Conservation (phyloP, 1,139 yeast genomes). For the Zygoascus meyerae region DNA sequence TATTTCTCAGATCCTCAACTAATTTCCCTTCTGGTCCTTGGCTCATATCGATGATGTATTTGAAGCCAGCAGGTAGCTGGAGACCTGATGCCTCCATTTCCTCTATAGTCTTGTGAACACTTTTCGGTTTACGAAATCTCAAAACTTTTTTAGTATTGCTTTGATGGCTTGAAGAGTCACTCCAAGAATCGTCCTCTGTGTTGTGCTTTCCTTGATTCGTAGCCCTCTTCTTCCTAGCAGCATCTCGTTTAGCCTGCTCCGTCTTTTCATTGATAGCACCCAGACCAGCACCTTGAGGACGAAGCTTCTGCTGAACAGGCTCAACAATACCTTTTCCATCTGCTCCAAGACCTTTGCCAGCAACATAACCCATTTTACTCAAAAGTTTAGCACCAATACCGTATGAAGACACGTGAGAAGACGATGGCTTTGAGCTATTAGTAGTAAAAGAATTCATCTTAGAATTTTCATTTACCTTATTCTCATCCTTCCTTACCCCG, state of each 20-base stretch:
- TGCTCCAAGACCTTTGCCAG: conserved; percentile 78
- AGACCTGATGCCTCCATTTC: conserved; percentile 37
- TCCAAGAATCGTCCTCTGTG: not conserved
- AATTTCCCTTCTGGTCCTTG: conserved; percentile 16
- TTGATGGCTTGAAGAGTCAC: not conserved
- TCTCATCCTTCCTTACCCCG: no score
- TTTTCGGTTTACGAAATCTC: conserved; percentile 16
- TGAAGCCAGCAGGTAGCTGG: conserved; percentile 34
- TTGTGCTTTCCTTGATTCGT: conserved; percentile 21
- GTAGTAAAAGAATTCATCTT: no score
- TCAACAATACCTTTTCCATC: conserved; percentile 64
- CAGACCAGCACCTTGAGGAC: conserved; percentile 64
- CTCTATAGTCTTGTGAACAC: conserved; percentile 36
- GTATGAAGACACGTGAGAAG: conserved; percentile 35
- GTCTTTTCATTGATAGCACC: conserved; percentile 51
- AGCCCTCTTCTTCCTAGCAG: conserved; percentile 15
- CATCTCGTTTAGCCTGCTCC: conserved; percentile 19
- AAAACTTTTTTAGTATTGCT: not conserved
- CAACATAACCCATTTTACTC: conserved; percentile 79
- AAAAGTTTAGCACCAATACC: conserved; percentile 84
- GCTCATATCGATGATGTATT: conserved; percentile 31
- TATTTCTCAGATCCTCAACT: conserved; percentile 16
- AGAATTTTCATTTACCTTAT: no score
- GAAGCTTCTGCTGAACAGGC: conserved; percentile 65
- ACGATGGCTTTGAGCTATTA: not conserved